Conservation (phyloP, 208 protist species). For the Angomonas deanei region DNA sequence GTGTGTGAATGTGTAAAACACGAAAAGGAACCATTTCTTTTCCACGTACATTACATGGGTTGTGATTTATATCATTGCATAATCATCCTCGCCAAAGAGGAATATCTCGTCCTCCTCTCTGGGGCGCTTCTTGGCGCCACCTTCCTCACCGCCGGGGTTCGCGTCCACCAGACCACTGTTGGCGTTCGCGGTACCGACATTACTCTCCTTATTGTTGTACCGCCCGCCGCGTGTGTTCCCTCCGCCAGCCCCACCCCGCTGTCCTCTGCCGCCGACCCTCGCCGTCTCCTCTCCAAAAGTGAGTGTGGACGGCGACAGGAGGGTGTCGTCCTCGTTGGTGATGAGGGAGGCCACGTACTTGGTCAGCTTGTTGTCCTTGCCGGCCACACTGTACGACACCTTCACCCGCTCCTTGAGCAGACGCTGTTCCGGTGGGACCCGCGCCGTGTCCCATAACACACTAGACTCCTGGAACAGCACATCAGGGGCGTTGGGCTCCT, state of each 20-base stretch:
- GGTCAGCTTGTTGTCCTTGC: conserved; percentile 32
- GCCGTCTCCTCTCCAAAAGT: conserved; percentile 30
- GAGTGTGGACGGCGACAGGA: conserved; percentile 38
- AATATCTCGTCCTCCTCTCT: conserved; percentile 55
- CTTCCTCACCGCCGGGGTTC: conserved; percentile 3
- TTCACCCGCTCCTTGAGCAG: conserved; percentile 44
- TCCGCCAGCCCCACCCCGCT: conserved; percentile 17
- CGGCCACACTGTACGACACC: conserved; percentile 53
- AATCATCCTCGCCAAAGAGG: conserved; percentile 52
- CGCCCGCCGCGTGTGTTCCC: conserved; percentile 6
- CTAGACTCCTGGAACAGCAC: conserved; percentile 53
- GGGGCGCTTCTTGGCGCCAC: conserved; percentile 22
- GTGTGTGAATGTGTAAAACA: too few relatives aligned
- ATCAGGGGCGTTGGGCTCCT: conserved; percentile 21
- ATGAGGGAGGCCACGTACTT: conserved; percentile 70
- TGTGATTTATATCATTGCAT: conserved; percentile 26
- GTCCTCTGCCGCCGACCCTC: conserved; percentile 9
- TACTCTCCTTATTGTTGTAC: conserved; percentile 1
- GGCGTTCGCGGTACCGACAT: neutral
- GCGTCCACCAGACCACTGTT: conserved; percentile 1
- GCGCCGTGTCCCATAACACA: conserved; percentile 45
- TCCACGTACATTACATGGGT: neutral
- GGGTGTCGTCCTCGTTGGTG: conserved; percentile 41
- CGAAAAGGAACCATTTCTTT: neutral
- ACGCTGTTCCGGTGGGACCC: conserved; percentile 21